A percentile compares a stretch with the other conserved stretches of the same genome.
These are phyloP conservation scores for Fusarium falciforme DNA, from an alignment of 2,329 filamentous ascomycete species.

Conservation along the genomic window DNA sequence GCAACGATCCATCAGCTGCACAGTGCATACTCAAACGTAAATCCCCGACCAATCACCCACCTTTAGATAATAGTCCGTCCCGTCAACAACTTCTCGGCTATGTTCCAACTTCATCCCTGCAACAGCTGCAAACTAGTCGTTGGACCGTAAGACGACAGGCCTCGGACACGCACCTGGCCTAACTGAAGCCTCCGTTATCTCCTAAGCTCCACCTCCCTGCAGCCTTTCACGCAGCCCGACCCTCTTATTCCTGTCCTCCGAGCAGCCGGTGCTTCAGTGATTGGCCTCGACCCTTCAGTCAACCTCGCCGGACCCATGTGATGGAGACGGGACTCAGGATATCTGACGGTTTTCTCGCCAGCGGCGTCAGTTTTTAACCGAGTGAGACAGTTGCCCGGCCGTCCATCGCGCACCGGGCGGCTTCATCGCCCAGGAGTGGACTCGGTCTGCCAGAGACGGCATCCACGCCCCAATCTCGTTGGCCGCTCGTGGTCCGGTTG, in stretches of 20 bases:
- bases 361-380: slow-evolving; percentile 34
- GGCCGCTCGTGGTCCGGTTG: slow-evolving; percentile 1
- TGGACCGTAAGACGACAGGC: background rate
- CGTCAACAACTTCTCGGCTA: slow-evolving; percentile 1
- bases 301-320: background rate
- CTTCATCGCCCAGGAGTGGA: slow-evolving; percentile 4
- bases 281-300: background rate
- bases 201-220: slow-evolving; percentile 16
- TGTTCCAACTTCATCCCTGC: slow-evolving; percentile 8
- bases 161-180: background rate
- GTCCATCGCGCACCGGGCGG: slow-evolving; percentile 14
- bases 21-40: background rate
- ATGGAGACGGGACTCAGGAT: slow-evolving; percentile 15
- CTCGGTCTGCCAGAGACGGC: background rate
- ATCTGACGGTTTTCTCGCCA: slow-evolving; percentile 23
- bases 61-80: background rate
- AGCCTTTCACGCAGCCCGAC: slow-evolving; percentile 6
- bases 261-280: background rate
- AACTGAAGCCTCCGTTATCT: slow-evolving; percentile 28
- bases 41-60: background rate
- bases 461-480: slow-evolving; percentile 13
- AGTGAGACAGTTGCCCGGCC: slow-evolving; percentile 11
- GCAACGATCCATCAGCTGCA: slow-evolving; percentile 2
- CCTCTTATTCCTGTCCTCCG: background rate
- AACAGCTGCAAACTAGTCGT: slow-evolving; percentile 3